Percentiles rank a stretch among this genome's conserved stretches.
Conservation (phyloP, 176 grass and related monocot species). For the Triticum monococcum region DNA sequence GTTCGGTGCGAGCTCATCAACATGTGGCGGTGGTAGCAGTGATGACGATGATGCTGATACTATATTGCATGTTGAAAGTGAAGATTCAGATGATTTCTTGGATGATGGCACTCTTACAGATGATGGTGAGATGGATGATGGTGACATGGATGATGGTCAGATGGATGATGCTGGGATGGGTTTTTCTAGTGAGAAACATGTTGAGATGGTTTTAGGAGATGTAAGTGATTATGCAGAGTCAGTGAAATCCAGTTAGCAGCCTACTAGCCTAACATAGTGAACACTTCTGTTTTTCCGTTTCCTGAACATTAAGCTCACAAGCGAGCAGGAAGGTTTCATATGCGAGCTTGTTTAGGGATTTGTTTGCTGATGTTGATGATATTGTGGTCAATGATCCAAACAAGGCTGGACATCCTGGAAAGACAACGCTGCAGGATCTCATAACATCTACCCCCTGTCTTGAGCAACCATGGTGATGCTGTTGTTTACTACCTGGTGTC, state of each 20-base stretch:
- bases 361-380: neutral
- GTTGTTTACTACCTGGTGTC: neutral
- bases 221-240: neutral
- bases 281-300: neutral
- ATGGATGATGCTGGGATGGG: neutral
- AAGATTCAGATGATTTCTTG: neutral
- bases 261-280: neutral
- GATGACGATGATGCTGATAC: neutral
- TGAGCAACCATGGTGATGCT: neutral
- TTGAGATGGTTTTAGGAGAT: neutral
- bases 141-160: too few species aligned
- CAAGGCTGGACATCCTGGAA: neutral
- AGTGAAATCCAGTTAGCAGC: neutral
- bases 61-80: neutral
- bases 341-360: neutral
- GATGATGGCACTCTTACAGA: neutral
- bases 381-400: neutral
- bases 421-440: too few species aligned
- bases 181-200: neutral
- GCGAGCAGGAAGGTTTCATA: neutral
- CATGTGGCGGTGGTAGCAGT: neutral
- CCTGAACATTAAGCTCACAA: neutral
- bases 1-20: neutral
- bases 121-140: neutral
- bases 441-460: neutral